Conservation (phyloP, 2,329 filamentous ascomycete species). For the Cordyceps tenuipes region DNA sequence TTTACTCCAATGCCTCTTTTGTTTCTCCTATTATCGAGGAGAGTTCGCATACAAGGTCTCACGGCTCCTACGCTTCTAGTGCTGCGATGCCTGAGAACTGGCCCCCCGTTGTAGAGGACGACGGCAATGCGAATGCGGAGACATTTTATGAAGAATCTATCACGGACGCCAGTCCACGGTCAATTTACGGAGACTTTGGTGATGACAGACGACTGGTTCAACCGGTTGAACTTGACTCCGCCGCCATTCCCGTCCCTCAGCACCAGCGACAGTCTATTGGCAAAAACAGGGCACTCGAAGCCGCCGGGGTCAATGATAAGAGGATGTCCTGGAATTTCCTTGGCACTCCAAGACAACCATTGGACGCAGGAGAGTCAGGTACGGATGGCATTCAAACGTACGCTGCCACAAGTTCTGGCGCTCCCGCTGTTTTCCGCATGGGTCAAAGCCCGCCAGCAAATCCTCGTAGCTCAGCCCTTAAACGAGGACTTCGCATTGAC, state of each 20-base stretch:
- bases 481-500: constrained; percentile 65
- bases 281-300: not conserved
- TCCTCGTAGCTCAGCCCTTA: constrained; percentile 42
- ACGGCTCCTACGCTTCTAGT: constrained; percentile 63
- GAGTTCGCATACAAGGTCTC: constrained; percentile 46
- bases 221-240: constrained; percentile 18
- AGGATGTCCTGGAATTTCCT: constrained; percentile 10
- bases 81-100: constrained; percentile 63
- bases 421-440: constrained; percentile 26
- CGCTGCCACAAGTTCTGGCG: constrained; percentile 38
- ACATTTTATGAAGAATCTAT: constrained; percentile 42
- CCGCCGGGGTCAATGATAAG: constrained; percentile 13
- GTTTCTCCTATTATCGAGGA: constrained; percentile 74
- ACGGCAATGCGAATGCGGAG: constrained; percentile 39
- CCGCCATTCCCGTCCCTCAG: not conserved
- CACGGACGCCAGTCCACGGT: constrained; percentile 35
- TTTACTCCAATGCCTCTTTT: constrained; percentile 57
- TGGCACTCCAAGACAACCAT: constrained; percentile 1
- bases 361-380: constrained; percentile 8
- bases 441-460: constrained; percentile 23
- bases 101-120: constrained; percentile 37
- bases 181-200: constrained; percentile 36
- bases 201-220: constrained; percentile 44
- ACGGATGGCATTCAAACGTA: constrained; percentile 34
- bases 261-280: not conserved